Evolutionary conservation across 2,329 filamentous ascomycete genomes (phyloP).

Genomic region (Aspergillus tanneri): DNA sequence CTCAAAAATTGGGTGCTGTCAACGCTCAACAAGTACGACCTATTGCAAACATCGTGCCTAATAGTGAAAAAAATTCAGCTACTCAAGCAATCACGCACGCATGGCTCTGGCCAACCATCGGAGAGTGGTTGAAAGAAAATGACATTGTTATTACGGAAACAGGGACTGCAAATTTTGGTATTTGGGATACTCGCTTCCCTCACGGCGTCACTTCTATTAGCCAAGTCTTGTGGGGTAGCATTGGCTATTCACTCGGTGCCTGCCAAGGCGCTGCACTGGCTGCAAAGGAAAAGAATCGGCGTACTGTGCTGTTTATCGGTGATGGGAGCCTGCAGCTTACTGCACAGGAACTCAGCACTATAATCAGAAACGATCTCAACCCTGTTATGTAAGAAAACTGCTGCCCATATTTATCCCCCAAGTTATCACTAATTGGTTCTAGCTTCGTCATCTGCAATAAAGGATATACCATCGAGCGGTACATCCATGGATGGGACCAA

Average conservation of each 20-base stretch:
- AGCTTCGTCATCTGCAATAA: constrained; percentile 21
- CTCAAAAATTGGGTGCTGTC: constrained; percentile 58
- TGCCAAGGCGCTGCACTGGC: constrained; percentile 71
- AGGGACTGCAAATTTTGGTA: constrained; percentile 83
- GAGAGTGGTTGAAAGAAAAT: constrained; percentile 67
- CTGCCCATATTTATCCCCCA: not conserved
- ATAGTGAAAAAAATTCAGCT: constrained; percentile 31
- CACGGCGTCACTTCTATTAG: constrained; percentile 73
- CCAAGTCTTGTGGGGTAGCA: constrained; percentile 71
- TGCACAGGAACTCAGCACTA: constrained; percentile 64
- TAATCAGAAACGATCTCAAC: constrained; percentile 55
- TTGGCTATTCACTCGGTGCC: constrained; percentile 64
- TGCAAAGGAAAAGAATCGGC: constrained; percentile 61
- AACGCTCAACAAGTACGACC: too few relatives aligned
- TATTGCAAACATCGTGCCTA: constrained; percentile 57
- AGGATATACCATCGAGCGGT: constrained; percentile 11
- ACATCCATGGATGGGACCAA: constrained; percentile 7
- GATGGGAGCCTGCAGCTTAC: constrained; percentile 67
- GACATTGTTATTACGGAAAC: constrained; percentile 91
- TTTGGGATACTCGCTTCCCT: constrained; percentile 82
- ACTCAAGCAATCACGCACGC: constrained; percentile 50
- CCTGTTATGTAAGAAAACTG: constrained; percentile 43
- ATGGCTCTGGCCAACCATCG: constrained; percentile 71
- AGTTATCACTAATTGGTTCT: constrained; percentile 34
- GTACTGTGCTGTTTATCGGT: constrained; percentile 60